Percentiles rank a stretch among this genome's conserved stretches.
These are phyloP conservation scores for Phytophthora chlamydospora DNA, from an alignment of 352 stramenopile genomes.

Conservation along the genomic window DNA sequence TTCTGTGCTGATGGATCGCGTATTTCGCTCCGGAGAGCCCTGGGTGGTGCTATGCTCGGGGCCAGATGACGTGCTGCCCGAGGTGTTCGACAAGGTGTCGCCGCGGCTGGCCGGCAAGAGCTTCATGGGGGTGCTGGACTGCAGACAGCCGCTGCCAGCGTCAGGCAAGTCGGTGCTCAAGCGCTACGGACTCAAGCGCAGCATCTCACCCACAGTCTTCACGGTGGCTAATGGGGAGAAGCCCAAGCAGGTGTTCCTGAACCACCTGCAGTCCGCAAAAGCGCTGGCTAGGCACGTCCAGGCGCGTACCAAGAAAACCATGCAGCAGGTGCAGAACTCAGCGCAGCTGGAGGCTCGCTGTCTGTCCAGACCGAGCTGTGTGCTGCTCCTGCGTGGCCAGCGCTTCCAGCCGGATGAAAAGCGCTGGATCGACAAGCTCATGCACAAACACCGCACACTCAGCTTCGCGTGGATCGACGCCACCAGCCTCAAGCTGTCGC, in stretches of 20 bases:
- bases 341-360: constrained; percentile 71
- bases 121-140: constrained; percentile 79
- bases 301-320: constrained; percentile 56
- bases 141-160: constrained; percentile 53
- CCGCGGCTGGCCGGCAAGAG: constrained; percentile 59
- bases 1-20: constrained; percentile 55
- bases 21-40: constrained; percentile 82
- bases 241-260: constrained; percentile 77
- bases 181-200: constrained; percentile 65
- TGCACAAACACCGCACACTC: constrained; percentile 60
- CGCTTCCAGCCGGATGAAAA: constrained; percentile 69
- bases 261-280: constrained; percentile 64
- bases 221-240: constrained; percentile 80
- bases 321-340: constrained; percentile 69
- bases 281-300: constrained; percentile 68
- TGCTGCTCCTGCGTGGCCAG: constrained; percentile 68
- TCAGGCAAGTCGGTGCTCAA: constrained; percentile 65
- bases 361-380: constrained; percentile 63
- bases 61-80: constrained; percentile 70
- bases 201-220: constrained; percentile 76
- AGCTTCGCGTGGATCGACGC: constrained; percentile 79
- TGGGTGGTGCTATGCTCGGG: constrained; percentile 82
- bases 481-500: constrained; percentile 65
- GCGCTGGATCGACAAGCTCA: constrained; percentile 72
- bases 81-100: constrained; percentile 73